Conservation (phyloP, 2,329 filamentous ascomycete genomes). For the Fusarium xylarioides region DNA sequence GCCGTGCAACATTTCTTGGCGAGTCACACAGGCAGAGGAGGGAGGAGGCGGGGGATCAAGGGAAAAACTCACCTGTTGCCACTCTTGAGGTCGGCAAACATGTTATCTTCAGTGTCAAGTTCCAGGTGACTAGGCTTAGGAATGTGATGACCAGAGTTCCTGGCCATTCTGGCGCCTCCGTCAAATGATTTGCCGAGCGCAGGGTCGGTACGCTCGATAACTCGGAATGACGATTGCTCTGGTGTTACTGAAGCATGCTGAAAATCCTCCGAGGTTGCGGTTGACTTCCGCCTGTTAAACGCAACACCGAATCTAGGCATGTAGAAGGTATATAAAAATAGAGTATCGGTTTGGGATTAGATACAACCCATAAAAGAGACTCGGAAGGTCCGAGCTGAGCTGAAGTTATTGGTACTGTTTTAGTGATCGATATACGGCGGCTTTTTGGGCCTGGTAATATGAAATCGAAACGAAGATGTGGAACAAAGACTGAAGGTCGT, state of each 20-base stretch:
- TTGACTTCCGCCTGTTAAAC: conserved; percentile 68
- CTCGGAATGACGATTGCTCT: conserved; percentile 64
- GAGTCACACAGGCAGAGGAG: conserved; percentile 32
- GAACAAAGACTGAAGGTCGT: conserved; percentile 32
- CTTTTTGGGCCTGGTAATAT: conserved; percentile 6
- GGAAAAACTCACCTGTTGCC: conserved; percentile 61
- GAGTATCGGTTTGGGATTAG: conserved; percentile 35
- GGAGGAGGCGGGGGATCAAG: conserved; percentile 8
- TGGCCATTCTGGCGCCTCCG: conserved; percentile 56
- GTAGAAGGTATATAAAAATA: conserved; percentile 46
- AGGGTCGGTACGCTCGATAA: conserved; percentile 63
- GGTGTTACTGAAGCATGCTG: conserved; percentile 59
- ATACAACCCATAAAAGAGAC: conserved; percentile 39
- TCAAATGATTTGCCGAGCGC: conserved; percentile 59
- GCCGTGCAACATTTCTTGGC: conserved; percentile 30
- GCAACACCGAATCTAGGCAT: conserved; percentile 71
- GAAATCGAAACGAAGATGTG: conserved; percentile 17
- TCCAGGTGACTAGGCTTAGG: conserved; percentile 52
- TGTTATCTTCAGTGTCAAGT: conserved; percentile 63
- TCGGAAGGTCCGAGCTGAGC: conserved; percentile 8
- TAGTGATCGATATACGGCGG: conserved; percentile 30
- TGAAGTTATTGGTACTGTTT: conserved; percentile 18
- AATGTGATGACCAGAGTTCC: conserved; percentile 48
- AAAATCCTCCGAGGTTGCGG: conserved; percentile 63
- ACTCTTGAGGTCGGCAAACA: conserved; percentile 65